Evolutionary conservation across 2,329 filamentous ascomycete species (phyloP).

Genomic region (Rachicladosporium sp.): DNA sequence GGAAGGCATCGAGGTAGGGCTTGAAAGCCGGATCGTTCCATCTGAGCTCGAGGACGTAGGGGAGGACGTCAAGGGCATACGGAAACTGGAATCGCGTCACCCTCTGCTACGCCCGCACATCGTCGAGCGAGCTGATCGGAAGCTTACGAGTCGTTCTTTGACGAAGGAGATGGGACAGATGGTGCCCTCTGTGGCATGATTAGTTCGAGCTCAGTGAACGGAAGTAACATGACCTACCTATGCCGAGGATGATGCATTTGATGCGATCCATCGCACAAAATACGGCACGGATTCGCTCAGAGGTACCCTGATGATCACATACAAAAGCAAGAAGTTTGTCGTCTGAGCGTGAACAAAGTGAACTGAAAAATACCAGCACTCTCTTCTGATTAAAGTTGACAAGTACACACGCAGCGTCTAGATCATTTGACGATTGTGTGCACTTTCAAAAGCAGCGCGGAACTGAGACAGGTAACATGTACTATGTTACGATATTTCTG

Average conservation of each 20-base stretch:
- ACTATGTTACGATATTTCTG: too few species aligned
- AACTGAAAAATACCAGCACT: neutral
- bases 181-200: slow-evolving; percentile 52
- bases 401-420: too few species aligned
- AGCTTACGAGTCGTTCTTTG: slow-evolving; percentile 65
- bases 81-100: slow-evolving; percentile 48
- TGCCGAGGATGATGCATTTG: slow-evolving; percentile 25
- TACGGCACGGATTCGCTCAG: neutral
- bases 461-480: too few species aligned
- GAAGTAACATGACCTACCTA: slow-evolving; percentile 17
- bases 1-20: slow-evolving; percentile 59
- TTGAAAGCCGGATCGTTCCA: slow-evolving; percentile 56
- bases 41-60: slow-evolving; percentile 48
- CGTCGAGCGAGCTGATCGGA: too few species aligned
- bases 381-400: neutral
- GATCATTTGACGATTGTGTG: too few species aligned
- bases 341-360: too few species aligned
- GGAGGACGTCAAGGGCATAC: slow-evolving; percentile 57
- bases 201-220: slow-evolving; percentile 2
- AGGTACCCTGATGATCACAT: neutral
- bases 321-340: neutral
- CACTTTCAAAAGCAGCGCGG: too few species aligned
- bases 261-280: slow-evolving; percentile 16
- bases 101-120: too few species aligned
- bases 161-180: slow-evolving; percentile 77